Evolutionary conservation across 2,329 filamentous ascomycete genomes (phyloP).

Genomic region (Fusarium sublunatum): DNA sequence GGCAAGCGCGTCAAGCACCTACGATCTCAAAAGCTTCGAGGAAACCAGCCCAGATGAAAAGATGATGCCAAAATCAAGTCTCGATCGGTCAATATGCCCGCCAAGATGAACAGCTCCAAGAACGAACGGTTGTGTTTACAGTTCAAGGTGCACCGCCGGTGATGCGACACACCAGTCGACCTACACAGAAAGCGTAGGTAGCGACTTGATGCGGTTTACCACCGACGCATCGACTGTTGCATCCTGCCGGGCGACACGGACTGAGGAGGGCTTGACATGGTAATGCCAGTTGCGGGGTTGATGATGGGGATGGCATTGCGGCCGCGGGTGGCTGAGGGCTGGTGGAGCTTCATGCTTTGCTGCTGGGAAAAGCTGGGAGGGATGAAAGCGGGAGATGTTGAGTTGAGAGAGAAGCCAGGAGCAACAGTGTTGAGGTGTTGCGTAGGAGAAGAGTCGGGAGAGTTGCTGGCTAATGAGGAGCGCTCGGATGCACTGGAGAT

Average conservation of each 20-base stretch:
- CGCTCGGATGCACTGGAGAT: constrained; percentile 94
- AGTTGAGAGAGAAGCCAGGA: constrained; percentile 79
- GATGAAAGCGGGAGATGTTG: constrained; percentile 72
- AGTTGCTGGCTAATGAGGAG: constrained; percentile 93
- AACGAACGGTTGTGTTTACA: constrained; percentile 55
- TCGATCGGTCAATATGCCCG: constrained; percentile 56
- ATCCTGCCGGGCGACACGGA: constrained; percentile 72
- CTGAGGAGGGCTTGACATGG: constrained; percentile 87
- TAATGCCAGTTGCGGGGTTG: constrained; percentile 90
- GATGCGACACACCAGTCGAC: constrained; percentile 52
- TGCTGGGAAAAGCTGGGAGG: constrained; percentile 75
- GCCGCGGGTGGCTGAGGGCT: constrained; percentile 87
- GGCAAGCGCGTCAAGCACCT: constrained; percentile 43
- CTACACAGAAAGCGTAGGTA: constrained; percentile 50
- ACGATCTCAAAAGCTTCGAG: constrained; percentile 47
- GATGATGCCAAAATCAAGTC: constrained; percentile 55
- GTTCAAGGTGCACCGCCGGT: constrained; percentile 51
- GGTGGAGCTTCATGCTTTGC: constrained; percentile 82
- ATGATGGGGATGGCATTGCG: constrained; percentile 98
- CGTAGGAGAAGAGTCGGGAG: constrained; percentile 89
- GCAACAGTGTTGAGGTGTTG: constrained; percentile 85
- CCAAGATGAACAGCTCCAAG: constrained; percentile 62
- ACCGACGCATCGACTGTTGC: constrained; percentile 66
- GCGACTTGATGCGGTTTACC: constrained; percentile 56
- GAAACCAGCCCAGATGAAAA: constrained; percentile 54